These are phyloP conservation scores for Trypanosoma cruzi DNA, from an alignment of 208 protist species.

Conservation along the genomic window DNA sequence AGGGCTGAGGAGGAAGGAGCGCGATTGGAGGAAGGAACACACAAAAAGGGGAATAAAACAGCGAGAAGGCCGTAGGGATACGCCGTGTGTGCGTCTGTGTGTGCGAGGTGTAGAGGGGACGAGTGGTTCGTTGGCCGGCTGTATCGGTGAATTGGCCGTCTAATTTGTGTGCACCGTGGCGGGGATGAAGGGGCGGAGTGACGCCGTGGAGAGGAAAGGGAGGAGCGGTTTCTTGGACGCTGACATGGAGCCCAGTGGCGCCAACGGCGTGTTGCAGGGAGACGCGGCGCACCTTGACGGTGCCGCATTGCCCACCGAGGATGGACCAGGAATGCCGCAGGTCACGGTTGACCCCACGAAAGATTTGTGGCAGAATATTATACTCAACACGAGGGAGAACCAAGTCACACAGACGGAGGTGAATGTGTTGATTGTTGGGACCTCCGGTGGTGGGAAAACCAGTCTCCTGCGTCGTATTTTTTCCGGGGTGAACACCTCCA, in stretches of 20 bases:
- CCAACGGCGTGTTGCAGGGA: background rate
- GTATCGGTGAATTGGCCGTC: background rate
- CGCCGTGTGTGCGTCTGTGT: background rate
- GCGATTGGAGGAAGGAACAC: background rate
- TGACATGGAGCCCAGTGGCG: background rate
- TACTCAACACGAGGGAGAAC: slow-evolving; percentile 70
- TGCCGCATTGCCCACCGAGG: background rate
- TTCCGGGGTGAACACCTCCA: slow-evolving; percentile 44
- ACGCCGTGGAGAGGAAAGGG: background rate
- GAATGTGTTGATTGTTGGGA: slow-evolving; percentile 74
- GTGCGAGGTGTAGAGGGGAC: background rate
- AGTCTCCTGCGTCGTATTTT: slow-evolving; percentile 80
- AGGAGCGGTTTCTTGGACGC: background rate
- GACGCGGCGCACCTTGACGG: slow-evolving; percentile 5
- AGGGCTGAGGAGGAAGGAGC: background rate
- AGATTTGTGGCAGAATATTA: slow-evolving; percentile 91
- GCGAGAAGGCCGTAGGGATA: background rate
- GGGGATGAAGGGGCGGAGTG: background rate
- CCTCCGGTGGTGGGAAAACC: slow-evolving; percentile 78
- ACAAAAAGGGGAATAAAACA: background rate
- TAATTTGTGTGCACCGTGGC: background rate
- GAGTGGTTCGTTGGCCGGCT: background rate
- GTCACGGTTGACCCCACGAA: slow-evolving; percentile 80
- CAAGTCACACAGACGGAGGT: slow-evolving; percentile 61
- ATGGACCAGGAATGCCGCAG: slow-evolving; percentile 26